These are phyloP conservation scores for Thermothelomyces thermophilus DNA, from an alignment of 2,329 filamentous ascomycete genomes.

Conservation along the genomic window DNA sequence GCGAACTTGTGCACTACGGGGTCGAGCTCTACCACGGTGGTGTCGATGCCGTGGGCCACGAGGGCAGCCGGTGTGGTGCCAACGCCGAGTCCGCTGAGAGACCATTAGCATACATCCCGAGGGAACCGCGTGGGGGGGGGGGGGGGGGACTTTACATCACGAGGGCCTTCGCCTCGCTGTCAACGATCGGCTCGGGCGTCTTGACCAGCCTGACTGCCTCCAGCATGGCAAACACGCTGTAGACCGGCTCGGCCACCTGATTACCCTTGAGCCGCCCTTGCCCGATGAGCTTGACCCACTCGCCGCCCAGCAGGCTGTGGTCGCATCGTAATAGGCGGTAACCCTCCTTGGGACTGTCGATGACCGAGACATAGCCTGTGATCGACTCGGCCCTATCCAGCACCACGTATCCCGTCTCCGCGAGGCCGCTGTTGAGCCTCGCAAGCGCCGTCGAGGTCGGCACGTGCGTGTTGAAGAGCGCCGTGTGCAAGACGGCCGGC, in stretches of 20 bases:
- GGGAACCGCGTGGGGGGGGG: constrained; percentile 10
- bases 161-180: constrained; percentile 68
- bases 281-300: constrained; percentile 59
- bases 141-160: constrained; percentile 61
- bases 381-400: constrained; percentile 77
- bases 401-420: constrained; percentile 61
- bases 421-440: constrained; percentile 60
- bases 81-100: constrained; percentile 71
- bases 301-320: constrained; percentile 86
- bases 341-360: constrained; percentile 64
- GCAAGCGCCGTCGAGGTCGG: constrained; percentile 53
- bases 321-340: constrained; percentile 87
- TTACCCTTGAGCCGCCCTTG: constrained; percentile 49
- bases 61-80: constrained; percentile 85
- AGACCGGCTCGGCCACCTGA: constrained; percentile 74
- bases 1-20: constrained; percentile 82
- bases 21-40: constrained; percentile 92
- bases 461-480: constrained; percentile 68
- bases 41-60: constrained; percentile 81
- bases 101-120: constrained; percentile 16
- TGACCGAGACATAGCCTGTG: constrained; percentile 87
- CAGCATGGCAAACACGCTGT: constrained; percentile 91
- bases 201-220: constrained; percentile 83
- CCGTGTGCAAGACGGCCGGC: constrained; percentile 66
- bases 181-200: constrained; percentile 44